Conservation (phyloP, 2,329 filamentous ascomycete species). For the Elsinoe necatrix region DNA sequence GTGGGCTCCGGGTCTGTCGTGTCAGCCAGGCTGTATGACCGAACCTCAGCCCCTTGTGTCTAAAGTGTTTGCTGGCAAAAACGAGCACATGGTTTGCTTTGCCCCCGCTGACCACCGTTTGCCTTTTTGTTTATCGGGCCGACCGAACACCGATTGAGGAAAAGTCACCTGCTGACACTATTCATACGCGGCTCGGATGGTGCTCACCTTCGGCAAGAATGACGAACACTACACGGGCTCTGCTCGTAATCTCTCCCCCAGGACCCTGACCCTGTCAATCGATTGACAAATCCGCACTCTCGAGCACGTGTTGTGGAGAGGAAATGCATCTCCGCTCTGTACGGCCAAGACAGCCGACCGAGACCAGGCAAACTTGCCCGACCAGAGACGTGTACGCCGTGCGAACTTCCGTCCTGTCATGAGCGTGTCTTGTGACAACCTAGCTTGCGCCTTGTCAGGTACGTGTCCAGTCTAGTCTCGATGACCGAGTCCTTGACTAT, state of each 20-base stretch:
- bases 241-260: conserved; percentile 5
- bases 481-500: not conserved
- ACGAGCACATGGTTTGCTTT: conserved; percentile 8
- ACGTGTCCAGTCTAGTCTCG: not conserved
- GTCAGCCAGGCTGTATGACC: not conserved
- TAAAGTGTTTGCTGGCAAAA: conserved; percentile 9
- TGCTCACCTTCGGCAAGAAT: not conserved
- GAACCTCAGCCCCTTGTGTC: not conserved
- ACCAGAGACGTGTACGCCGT: not conserved
- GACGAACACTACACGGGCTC: not conserved
- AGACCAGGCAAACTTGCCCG: not conserved
- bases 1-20: not conserved
- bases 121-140: conserved; percentile 12
- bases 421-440: not conserved
- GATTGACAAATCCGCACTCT: conserved; percentile 1
- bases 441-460: conserved; percentile 3
- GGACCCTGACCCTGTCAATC: conserved; percentile 8
- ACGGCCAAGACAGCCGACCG: not conserved
- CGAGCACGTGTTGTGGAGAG: conserved; percentile 9
- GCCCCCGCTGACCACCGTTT: conserved; percentile 13
- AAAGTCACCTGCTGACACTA: not conserved
- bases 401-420: not conserved
- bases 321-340: conserved; percentile 7
- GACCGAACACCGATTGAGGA: not conserved
- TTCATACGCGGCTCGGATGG: not conserved